A percentile compares a stretch with the other conserved stretches of the same genome.
Evolutionary conservation across 331 rosid species (phyloP).

Genomic region (Acacia concinna): DNA sequence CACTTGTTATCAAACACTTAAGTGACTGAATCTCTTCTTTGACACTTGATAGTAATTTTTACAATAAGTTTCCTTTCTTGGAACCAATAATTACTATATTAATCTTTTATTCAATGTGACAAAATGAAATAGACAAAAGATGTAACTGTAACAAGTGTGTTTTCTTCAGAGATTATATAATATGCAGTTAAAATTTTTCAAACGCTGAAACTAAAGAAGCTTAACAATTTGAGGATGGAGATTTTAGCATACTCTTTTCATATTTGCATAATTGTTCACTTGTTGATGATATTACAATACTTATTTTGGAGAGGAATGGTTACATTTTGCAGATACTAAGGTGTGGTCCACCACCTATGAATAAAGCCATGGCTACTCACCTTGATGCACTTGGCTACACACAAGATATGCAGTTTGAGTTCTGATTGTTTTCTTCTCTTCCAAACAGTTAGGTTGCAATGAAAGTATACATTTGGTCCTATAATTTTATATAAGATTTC

Average conservation of each 20-base stretch:
- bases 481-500: too few relatives aligned
- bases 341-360: slow-evolving; percentile 59
- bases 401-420: slow-evolving; percentile 47
- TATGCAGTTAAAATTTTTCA: neutral
- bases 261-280: neutral
- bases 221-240: neutral
- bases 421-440: slow-evolving; percentile 31
- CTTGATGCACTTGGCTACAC: slow-evolving; percentile 53
- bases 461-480: too few relatives aligned
- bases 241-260: neutral
- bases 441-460: neutral
- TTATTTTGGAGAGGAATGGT: neutral
- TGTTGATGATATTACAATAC: neutral
- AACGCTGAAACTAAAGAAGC: neutral
- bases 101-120: neutral
- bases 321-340: slow-evolving; percentile 43
- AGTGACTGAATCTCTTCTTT: neutral
- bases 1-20: neutral
- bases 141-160: neutral
- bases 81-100: neutral
- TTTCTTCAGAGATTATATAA: neutral
- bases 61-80: neutral
- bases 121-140: neutral
- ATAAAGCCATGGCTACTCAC: slow-evolving; percentile 43
- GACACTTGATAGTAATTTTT: too few relatives aligned